Evolutionary conservation across 2,329 filamentous ascomycete species (phyloP).

Genomic region (Pyrenophora seminiperda): DNA sequence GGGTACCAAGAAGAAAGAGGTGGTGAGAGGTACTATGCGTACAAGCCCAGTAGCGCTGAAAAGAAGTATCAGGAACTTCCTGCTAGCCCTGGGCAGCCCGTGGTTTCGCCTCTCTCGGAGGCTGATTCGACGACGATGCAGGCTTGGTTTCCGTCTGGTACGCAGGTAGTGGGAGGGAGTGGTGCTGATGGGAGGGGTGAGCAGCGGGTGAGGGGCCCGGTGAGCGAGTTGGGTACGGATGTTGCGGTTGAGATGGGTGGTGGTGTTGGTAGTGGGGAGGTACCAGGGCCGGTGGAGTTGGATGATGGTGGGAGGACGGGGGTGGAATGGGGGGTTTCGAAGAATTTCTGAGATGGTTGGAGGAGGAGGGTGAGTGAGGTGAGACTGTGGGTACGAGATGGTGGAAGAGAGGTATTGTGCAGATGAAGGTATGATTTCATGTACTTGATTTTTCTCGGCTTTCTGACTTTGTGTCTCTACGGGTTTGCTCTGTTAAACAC

Average conservation of each 20-base stretch:
- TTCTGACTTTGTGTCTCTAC: no score
- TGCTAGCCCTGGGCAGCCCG: neutral
- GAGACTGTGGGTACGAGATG: no score
- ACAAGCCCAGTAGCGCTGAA: no score
- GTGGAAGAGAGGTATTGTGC: no score
- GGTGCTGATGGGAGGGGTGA: neutral
- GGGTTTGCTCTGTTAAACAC: no score
- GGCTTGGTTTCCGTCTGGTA: neutral
- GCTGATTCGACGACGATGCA: neutral
- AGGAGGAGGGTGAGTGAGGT: no score
- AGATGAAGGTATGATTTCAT: no score
- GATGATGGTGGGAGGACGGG: neutral
- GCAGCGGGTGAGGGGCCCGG: neutral
- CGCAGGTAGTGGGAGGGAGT: neutral
- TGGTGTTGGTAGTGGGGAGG: neutral
- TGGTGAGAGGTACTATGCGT: neutral
- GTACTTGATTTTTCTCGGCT: no score
- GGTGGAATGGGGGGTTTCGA: neutral
- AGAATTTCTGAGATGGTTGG: neutral
- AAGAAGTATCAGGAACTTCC: neutral
- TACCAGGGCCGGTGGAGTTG: neutral
- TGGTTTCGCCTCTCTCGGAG: neutral
- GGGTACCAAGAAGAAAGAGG: neutral
- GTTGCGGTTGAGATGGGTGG: neutral
- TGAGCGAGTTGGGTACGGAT: neutral